Evolutionary conservation across 495 filamentous ascomycete genomes (phyloP).

Genomic region (Glutinoglossum americanum): DNA sequence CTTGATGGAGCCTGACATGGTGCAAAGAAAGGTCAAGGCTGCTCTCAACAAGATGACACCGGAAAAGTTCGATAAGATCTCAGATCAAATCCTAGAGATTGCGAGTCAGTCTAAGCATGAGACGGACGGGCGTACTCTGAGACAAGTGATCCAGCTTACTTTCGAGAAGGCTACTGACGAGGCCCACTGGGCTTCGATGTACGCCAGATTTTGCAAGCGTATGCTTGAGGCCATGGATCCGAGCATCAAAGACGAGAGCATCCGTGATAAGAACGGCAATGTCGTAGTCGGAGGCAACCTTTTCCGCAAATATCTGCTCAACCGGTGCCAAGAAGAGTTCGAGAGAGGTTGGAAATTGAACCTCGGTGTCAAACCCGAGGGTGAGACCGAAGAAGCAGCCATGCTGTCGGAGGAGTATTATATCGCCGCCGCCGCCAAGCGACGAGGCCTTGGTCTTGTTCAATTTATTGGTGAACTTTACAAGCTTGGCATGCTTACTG

Average conservation of each 20-base stretch:
- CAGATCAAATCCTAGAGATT: conserved; percentile 80
- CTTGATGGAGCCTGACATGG: conserved; percentile 70
- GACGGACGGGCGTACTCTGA: conserved; percentile 76
- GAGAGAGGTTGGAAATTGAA: conserved; percentile 95
- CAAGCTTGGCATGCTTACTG: conserved; percentile 95
- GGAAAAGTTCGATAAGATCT: conserved; percentile 93
- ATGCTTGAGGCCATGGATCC: conserved; percentile 93
- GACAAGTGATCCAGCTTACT: conserved; percentile 94
- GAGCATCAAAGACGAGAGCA: conserved; percentile 87
- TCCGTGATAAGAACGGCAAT: conserved; percentile 64
- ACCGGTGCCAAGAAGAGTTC: conserved; percentile 96
- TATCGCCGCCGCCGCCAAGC: conserved; percentile 82
- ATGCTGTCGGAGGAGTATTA: conserved; percentile 98
- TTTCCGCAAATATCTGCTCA: conserved; percentile 96
- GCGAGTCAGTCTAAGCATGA: conserved; percentile 90
- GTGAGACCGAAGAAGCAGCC: conserved; percentile 43
- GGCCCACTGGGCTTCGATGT: conserved; percentile 97
- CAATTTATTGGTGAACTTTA: conserved; percentile 99
- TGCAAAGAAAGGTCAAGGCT: conserved; percentile 97
- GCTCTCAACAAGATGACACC: conserved; percentile 99
- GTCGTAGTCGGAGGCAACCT: conserved; percentile 79
- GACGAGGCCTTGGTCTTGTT: conserved; percentile 88
- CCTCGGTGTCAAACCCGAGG: conserved; percentile 50
- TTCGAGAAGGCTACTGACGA: conserved; percentile 99
- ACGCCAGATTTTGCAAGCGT: conserved; percentile 92